These are phyloP conservation scores for Hymenoscyphus albidus DNA, from an alignment of 2,329 filamentous ascomycete species.

Conservation along the genomic window DNA sequence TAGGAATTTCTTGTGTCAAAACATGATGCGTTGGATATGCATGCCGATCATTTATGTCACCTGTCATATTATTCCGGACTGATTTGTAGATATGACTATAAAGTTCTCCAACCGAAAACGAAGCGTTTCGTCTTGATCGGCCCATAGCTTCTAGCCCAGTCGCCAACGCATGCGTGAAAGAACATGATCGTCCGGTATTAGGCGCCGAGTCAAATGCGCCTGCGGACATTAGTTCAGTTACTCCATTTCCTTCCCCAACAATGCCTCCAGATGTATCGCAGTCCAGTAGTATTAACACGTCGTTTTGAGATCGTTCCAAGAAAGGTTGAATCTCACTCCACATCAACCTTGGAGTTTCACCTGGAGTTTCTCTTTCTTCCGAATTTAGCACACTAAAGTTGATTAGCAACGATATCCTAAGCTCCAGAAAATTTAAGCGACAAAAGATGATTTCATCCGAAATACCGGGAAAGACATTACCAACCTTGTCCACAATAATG, in stretches of 20 bases:
- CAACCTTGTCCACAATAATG: constrained; percentile 7
- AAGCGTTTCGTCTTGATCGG: background rate
- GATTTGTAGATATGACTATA: constrained; percentile 6
- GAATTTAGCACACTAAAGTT: background rate
- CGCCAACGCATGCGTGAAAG: constrained; percentile 9
- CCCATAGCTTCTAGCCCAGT: constrained; percentile 8
- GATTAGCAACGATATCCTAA: background rate
- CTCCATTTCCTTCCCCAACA: constrained; percentile 6
- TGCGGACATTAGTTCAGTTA: constrained; percentile 8
- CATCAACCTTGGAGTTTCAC: background rate
- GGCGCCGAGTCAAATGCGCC: background rate
- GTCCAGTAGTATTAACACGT: constrained; percentile 16
- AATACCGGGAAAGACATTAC: background rate
- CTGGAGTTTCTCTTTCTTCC: background rate
- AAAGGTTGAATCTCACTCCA: constrained; percentile 12
- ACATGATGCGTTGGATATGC: background rate
- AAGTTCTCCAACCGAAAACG: constrained; percentile 10
- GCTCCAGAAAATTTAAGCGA: background rate
- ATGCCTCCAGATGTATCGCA: constrained; percentile 5
- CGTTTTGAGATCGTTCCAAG: constrained; percentile 10
- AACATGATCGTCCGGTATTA: constrained; percentile 9
- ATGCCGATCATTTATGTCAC: background rate
- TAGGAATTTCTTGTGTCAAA: constrained; percentile 2
- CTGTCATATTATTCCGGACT: constrained; percentile 2
- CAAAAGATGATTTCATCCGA: background rate